Evolutionary conservation across 768 basidiomycete species (phyloP).

Genomic region (Suillus bovinus): DNA sequence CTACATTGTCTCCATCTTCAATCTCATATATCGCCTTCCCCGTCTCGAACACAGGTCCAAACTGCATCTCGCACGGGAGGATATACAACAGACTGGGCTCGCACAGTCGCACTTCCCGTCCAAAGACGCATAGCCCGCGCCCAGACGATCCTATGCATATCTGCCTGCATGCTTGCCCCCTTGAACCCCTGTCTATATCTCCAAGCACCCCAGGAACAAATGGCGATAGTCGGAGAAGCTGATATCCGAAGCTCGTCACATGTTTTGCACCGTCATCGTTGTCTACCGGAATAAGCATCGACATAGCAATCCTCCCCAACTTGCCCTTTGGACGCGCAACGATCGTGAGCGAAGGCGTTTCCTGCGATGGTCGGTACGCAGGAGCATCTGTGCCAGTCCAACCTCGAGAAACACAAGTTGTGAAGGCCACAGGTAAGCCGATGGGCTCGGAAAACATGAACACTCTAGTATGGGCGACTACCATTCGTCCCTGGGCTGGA

Average conservation of each 20-base stretch:
- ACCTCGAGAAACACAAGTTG: constrained; percentile 23
- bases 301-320: constrained; percentile 20
- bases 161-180: constrained; percentile 13
- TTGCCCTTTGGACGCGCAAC: constrained; percentile 20
- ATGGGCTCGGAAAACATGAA: constrained; percentile 29
- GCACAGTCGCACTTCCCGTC: constrained; percentile 24
- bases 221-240: constrained; percentile 17
- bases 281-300: constrained; percentile 26
- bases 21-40: constrained; percentile 21
- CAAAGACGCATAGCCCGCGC: constrained; percentile 29
- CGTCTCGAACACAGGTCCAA: constrained; percentile 28
- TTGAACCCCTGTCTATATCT: not conserved
- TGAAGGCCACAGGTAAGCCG: constrained; percentile 26
- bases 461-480: constrained; percentile 24
- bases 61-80: constrained; percentile 31
- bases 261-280: not conserved
- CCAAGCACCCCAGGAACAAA: constrained; percentile 9
- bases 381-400: not conserved
- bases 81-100: constrained; percentile 25
- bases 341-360: constrained; percentile 24
- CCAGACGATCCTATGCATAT: constrained; percentile 28
- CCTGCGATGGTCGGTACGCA: not conserved
- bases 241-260: constrained; percentile 21
- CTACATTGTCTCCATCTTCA: constrained; percentile 22
- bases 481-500: constrained; percentile 21